Base-by-base conservation (phyloP, 2,329 filamentous ascomycete species). In the Clonostachys rhizophaga region DNA sequence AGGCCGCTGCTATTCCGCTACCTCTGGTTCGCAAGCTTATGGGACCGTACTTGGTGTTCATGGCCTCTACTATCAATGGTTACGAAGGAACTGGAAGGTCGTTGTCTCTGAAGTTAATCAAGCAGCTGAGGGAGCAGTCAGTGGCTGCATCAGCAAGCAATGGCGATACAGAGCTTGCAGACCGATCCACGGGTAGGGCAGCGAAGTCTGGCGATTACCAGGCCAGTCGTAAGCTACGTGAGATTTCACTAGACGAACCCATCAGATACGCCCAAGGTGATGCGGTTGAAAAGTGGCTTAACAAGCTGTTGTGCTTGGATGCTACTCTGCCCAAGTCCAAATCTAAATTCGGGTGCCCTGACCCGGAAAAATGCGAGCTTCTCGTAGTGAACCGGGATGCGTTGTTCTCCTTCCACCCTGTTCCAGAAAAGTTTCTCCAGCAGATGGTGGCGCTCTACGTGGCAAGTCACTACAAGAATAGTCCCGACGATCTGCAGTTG, bases 381-480 rank as follows among this genome's bases (percentile, higher is more conserved):
- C 79, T 97, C 48, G 86, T 91, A 57, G 91, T 99, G 58, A 99
- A 97, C 70, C 87, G 94, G 47, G 94, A 99, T 69, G 97, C 92
- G 9, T 80, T 99, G 13, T 99, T 99, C 72, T 97, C 92, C 12
- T 99, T 95, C 74, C 94, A 99, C 59, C 90, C 91, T 4, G 90
- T 97, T 17, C 95, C 94, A 3, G 94, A 99, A 65, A 94, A 91
- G 61, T 97, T 99, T 70, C 71, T 99, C 47, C 94, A 99, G 64
- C 91, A 96, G 58, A 96, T 99, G 90, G 92, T 99, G 69, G 91
- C 91, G 1, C 79, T 99, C 3, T 99, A 97, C 58, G 95, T 99
- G 30, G 91, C 94, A 30, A 95, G 90, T 46, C 91, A 96, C 67
- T 96, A 99, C 76, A 97, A 97, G 69, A 99, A 99, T 69, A 90